Percentiles rank a stretch among this genome's conserved stretches.
Conservation (phyloP, 148 eudicot species). For the Fallopia convolvulus region DNA sequence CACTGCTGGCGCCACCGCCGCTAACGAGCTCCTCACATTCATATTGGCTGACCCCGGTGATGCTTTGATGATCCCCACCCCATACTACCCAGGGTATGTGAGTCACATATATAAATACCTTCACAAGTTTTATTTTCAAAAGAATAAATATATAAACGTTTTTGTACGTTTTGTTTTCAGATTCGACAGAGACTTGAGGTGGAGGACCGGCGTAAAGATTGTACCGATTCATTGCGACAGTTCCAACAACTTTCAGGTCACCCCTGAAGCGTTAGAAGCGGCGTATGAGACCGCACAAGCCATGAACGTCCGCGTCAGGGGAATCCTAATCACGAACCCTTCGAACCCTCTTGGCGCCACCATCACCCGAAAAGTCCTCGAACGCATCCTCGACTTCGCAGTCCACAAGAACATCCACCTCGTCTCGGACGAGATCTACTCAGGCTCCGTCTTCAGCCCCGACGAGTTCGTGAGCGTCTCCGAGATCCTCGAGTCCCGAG, state of each 20-base stretch:
- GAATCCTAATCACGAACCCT: constrained; percentile 77
- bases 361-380: constrained; percentile 32
- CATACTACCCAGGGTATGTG: constrained; percentile 71
- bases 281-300: constrained; percentile 49
- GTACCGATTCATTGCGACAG: constrained; percentile 71
- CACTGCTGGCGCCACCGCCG: constrained; percentile 94
- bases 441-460: constrained; percentile 63
- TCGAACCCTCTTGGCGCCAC: constrained; percentile 85
- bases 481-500: constrained; percentile 44
- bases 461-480: constrained; percentile 69
- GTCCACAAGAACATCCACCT: constrained; percentile 63
- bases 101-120: too few species aligned
- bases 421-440: constrained; percentile 88
- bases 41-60: constrained; percentile 82
- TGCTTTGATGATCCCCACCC: constrained; percentile 85
- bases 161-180: constrained; percentile 25
- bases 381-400: constrained; percentile 51
- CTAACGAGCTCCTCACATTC: constrained; percentile 85
- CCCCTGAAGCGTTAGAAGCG: constrained; percentile 57
- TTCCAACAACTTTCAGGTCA: constrained; percentile 71
- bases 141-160: too few species aligned
- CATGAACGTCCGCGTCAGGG: constrained; percentile 48
- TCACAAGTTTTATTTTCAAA: too few species aligned
- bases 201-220: constrained; percentile 89
- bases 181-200: constrained; percentile 83